Evolutionary conservation across 2,329 filamentous ascomycete genomes (phyloP).

Genomic region (Ambrosiella xylebori): DNA sequence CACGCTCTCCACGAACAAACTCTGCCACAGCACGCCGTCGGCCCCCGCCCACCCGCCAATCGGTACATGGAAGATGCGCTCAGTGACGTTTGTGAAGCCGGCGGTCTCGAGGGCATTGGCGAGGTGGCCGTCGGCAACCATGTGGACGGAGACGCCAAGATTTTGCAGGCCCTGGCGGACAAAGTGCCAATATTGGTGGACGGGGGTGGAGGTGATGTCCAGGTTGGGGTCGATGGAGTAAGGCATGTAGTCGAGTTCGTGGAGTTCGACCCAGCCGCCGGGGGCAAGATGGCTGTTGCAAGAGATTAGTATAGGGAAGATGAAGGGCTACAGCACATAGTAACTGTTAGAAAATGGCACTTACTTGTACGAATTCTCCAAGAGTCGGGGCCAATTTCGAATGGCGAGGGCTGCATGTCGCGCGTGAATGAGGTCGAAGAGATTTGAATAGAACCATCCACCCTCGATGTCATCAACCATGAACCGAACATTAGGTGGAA

Average conservation of each 20-base stretch:
- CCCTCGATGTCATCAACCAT: constrained; percentile 41
- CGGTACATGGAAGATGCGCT: constrained; percentile 33
- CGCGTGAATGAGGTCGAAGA: constrained; percentile 45
- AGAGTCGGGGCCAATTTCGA: constrained; percentile 34
- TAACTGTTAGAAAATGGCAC: constrained; percentile 14
- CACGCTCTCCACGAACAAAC: constrained; percentile 31
- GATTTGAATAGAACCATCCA: constrained; percentile 35
- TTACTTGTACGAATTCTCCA: constrained; percentile 30
- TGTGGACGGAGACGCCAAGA: constrained; percentile 31
- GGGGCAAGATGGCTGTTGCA: constrained; percentile 30
- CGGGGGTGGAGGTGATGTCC: constrained; percentile 24
- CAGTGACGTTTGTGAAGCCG: constrained; percentile 34
- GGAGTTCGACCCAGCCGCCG: constrained; percentile 37
- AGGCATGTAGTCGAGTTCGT: constrained; percentile 35
- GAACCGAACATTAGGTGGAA: constrained; percentile 39
- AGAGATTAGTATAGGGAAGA: background rate
- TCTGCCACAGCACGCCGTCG: constrained; percentile 34
- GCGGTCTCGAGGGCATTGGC: constrained; percentile 30
- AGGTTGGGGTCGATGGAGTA: constrained; percentile 25
- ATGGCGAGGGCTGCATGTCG: constrained; percentile 39
- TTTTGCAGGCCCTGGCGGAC: constrained; percentile 27
- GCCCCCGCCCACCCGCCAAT: constrained; percentile 38
- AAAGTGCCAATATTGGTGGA: constrained; percentile 30
- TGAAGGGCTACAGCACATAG: background rate
- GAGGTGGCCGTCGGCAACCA: constrained; percentile 25